These are phyloP conservation scores for Botrytis elliptica DNA, from an alignment of 2,329 filamentous ascomycete genomes.

Conservation along the genomic window DNA sequence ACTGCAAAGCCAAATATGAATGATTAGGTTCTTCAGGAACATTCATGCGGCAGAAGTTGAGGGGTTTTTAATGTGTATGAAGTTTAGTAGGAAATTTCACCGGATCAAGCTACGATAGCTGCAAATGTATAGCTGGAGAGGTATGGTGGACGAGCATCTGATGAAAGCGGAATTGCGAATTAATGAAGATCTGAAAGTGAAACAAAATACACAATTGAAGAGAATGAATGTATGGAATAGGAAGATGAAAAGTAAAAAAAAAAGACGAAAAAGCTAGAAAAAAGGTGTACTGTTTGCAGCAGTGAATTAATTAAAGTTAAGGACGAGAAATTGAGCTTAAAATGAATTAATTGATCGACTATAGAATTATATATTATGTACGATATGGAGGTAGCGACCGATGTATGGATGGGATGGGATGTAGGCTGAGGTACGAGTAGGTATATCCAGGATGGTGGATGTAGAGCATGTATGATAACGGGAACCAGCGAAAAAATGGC, in stretches of 20 bases:
- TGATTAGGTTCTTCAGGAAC: conserved; percentile 7
- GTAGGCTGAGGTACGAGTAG: too few species aligned
- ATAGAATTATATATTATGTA: conserved; percentile 1
- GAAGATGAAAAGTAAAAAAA: neutral
- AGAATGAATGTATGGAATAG: conserved; percentile 16
- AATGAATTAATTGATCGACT: conserved; percentile 10
- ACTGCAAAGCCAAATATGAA: conserved; percentile 18
- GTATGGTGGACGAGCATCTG: conserved; percentile 16
- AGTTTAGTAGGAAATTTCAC: conserved; percentile 11
- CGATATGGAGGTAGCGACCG: neutral
- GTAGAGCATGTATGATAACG: conserved; percentile 1
- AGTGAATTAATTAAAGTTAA: conserved; percentile 22
- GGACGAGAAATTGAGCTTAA: conserved; percentile 13
- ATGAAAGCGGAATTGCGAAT: conserved; percentile 13
- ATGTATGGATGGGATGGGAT: too few species aligned
- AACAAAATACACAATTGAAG: conserved; percentile 1
- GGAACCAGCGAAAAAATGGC: neutral
- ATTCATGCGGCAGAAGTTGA: conserved; percentile 19
- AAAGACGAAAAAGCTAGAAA: neutral
- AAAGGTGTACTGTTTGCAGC: conserved; percentile 19
- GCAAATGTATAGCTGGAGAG: conserved; percentile 4
- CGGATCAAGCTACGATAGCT: conserved; percentile 20
- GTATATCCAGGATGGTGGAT: too few species aligned
- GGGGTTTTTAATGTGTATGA: conserved; percentile 10
- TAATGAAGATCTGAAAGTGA: neutral